These are phyloP conservation scores for Alternaria rosae DNA, from an alignment of 2,329 filamentous ascomycete genomes.

Conservation along the genomic window DNA sequence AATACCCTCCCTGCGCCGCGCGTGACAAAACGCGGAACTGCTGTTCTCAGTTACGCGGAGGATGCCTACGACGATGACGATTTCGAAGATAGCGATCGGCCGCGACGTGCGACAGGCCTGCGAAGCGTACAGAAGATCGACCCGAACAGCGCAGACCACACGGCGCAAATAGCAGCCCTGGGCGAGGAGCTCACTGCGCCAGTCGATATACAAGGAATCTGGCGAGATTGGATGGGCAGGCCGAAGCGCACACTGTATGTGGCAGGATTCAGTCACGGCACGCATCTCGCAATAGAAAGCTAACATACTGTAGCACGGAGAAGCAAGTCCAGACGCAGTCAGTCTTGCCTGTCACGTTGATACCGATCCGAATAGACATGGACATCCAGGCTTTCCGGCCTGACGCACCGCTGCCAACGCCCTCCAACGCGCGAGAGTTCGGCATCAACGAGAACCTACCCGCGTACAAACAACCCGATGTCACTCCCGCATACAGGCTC, in stretches of 20 bases:
- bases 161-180: constrained; percentile 75
- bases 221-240: constrained; percentile 95
- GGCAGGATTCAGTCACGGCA: constrained; percentile 22
- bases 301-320: constrained; percentile 57
- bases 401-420: constrained; percentile 68
- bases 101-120: constrained; percentile 76
- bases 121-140: constrained; percentile 79
- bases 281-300: not conserved
- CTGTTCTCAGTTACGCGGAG: constrained; percentile 96
- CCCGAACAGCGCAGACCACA: constrained; percentile 63
- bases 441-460: constrained; percentile 75
- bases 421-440: constrained; percentile 64
- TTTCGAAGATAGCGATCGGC: constrained; percentile 77
- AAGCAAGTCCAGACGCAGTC: constrained; percentile 71
- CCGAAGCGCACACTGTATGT: constrained; percentile 58
- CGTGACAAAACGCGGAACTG: constrained; percentile 96
- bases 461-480: constrained; percentile 80
- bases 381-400: constrained; percentile 83
- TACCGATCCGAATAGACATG: constrained; percentile 95
- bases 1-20: constrained; percentile 73
- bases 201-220: constrained; percentile 87
- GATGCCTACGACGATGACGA: constrained; percentile 90
- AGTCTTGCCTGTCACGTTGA: constrained; percentile 83
- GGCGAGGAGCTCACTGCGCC: constrained; percentile 82
- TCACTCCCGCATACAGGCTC: constrained; percentile 83